Conservation (phyloP, 1,284 basidiomycete genomes). For the Puccinia brachypodii region DNA sequence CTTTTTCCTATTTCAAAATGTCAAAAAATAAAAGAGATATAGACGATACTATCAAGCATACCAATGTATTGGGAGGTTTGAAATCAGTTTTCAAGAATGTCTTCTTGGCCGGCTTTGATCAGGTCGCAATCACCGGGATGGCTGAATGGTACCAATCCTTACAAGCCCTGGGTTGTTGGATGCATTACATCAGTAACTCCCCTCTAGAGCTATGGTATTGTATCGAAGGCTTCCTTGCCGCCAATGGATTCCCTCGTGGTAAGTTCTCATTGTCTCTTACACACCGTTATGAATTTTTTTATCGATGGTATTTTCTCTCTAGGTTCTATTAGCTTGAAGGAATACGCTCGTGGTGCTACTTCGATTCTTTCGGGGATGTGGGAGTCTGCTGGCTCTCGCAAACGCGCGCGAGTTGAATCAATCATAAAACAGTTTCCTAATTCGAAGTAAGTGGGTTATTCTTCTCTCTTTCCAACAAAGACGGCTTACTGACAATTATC, state of each 20-base stretch:
- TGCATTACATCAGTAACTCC: slow-evolving; percentile 55
- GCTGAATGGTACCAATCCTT: slow-evolving; percentile 48
- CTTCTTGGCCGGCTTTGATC: slow-evolving; percentile 53
- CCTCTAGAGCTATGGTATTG: slow-evolving; percentile 54
- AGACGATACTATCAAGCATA: slow-evolving; percentile 56
- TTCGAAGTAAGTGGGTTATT: slow-evolving; percentile 19
- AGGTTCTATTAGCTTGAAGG: slow-evolving; percentile 44
- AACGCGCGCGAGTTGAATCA: slow-evolving; percentile 35
- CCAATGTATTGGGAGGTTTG: slow-evolving; percentile 53
- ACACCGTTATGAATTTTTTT: background rate
- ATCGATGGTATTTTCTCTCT: background rate
- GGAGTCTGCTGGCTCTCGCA: slow-evolving; percentile 35
- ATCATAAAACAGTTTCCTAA: slow-evolving; percentile 34
- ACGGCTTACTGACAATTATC: background rate
- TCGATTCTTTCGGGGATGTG: slow-evolving; percentile 37
- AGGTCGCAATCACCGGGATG: slow-evolving; percentile 53
- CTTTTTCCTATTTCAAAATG: background rate
- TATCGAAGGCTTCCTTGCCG: slow-evolving; percentile 52
- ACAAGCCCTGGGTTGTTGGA: slow-evolving; percentile 21
- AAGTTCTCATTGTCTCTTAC: slow-evolving; percentile 35
- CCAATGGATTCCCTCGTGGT: slow-evolving; percentile 52
- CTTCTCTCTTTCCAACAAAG: background rate
- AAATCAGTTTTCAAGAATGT: slow-evolving; percentile 54
- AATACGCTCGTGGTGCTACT: slow-evolving; percentile 40
- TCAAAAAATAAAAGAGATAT: slow-evolving; percentile 53